phyloP scores from a whole-genome alignment of 148 eudicot genomes.

The Cornus suecica region DNA sequence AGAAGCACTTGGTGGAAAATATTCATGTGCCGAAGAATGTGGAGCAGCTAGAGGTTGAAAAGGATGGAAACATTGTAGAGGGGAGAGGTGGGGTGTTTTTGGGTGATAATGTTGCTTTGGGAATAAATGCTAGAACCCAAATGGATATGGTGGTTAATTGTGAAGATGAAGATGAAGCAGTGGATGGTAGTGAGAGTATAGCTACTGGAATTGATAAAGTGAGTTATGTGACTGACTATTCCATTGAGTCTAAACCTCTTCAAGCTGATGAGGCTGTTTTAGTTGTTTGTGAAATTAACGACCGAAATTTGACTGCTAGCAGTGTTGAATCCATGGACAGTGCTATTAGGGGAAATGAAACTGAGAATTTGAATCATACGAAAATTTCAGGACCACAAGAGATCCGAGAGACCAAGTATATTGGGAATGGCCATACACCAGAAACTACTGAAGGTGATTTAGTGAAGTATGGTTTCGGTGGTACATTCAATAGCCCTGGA shows the following conservation, averaged over 20 bases:
- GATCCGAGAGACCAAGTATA: not conserved
- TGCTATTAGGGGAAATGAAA: conserved; percentile 2
- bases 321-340: not conserved
- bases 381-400: not conserved
- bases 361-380: not conserved
- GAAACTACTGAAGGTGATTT: not conserved
- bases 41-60: not conserved
- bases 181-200: not conserved
- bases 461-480: not conserved
- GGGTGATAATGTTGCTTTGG: not conserved
- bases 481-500: not conserved
- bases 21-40: conserved; percentile 12
- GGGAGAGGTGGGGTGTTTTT: not conserved
- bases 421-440: not conserved
- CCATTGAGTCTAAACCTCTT: too few species aligned
- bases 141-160: not conserved
- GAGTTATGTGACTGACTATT: too few species aligned
- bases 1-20: conserved; percentile 10
- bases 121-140: not conserved
- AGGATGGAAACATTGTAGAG: not conserved
- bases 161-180: not conserved
- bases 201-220: too few species aligned
- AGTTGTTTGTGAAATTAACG: not conserved
- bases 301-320: not conserved
- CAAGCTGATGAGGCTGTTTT: not conserved